These are phyloP conservation scores for Boletus coccyginus DNA, from an alignment of 768 basidiomycete species.

Conservation along the genomic window DNA sequence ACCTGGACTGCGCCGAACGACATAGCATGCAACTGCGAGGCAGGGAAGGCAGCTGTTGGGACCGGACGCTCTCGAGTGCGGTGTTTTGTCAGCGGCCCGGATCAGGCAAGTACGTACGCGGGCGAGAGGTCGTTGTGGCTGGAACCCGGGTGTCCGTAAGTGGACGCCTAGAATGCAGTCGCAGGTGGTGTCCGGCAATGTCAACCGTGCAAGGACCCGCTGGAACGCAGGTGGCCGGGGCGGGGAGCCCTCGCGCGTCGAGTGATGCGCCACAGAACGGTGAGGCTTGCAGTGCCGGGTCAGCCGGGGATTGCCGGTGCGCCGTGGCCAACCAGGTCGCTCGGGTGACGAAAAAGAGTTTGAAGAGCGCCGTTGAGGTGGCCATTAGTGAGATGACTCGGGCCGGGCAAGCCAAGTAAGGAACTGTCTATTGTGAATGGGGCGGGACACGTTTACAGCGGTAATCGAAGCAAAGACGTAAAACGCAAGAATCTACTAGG, in stretches of 20 bases:
- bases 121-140: not conserved
- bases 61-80: not conserved
- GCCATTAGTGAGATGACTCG: slow-evolving; percentile 5
- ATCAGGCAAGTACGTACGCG: not conserved
- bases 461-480: slow-evolving; percentile 17
- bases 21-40: not conserved
- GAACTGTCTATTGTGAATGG: slow-evolving; percentile 7
- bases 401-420: not conserved
- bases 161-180: not conserved
- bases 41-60: not conserved
- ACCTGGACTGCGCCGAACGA: not conserved
- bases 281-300: not conserved
- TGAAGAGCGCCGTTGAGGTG: slow-evolving; percentile 1
- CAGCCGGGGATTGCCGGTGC: slow-evolving; percentile 9
- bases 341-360: not conserved
- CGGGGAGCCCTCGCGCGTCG: not conserved
- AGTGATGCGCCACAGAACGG: slow-evolving; percentile 3
- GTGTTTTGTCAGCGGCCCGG: not conserved
- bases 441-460: slow-evolving; percentile 10
- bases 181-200: not conserved
- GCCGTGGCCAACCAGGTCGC: too few relatives aligned
- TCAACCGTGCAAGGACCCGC: not conserved
- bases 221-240: too few relatives aligned
- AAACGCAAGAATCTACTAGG: not conserved
- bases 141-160: slow-evolving; percentile 6